Evolutionary conservation across 1,139 yeast species (phyloP).

Genomic region (Scheffersomyces segobiensis): DNA sequence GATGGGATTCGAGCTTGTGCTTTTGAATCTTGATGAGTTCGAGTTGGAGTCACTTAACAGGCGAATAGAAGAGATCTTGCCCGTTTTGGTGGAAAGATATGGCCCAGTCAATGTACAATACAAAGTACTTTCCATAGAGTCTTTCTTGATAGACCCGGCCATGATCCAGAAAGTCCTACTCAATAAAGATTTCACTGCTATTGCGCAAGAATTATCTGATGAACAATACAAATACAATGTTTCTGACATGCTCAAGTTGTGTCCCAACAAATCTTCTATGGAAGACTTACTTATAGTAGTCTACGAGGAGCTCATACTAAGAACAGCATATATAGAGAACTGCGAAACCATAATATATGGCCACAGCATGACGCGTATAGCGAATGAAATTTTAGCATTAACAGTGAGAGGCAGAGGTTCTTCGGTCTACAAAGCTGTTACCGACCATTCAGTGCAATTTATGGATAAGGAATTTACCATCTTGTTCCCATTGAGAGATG

Average conservation of each 20-base stretch:
- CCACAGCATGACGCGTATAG: constrained; percentile 80
- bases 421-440: constrained; percentile 52
- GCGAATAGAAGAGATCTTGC: constrained; percentile 16
- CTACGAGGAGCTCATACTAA: constrained; percentile 46
- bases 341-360: constrained; percentile 68
- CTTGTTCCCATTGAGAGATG: constrained; percentile 74
- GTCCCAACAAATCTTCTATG: constrained; percentile 56
- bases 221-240: constrained; percentile 12
- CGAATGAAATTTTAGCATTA: constrained; percentile 73
- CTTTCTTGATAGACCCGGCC: constrained; percentile 29
- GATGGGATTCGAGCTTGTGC: constrained; percentile 65
- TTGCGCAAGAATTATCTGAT: constrained; percentile 10
- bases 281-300: constrained; percentile 62
- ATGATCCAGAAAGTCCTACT: constrained; percentile 27
- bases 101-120: constrained; percentile 28
- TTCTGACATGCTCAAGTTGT: constrained; percentile 27
- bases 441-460: constrained; percentile 41
- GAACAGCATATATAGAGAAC: constrained; percentile 44
- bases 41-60: constrained; percentile 16
- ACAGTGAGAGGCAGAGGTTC: constrained; percentile 93
- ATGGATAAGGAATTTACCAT: constrained; percentile 37
- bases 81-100: constrained; percentile 21
- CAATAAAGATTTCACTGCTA: constrained; percentile 28
- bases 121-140: constrained; percentile 39
- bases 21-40: constrained; percentile 52